These are phyloP conservation scores for Mucor piriformis DNA, from an alignment of 371 early-diverging fungal genomes.

Conservation along the genomic window DNA sequence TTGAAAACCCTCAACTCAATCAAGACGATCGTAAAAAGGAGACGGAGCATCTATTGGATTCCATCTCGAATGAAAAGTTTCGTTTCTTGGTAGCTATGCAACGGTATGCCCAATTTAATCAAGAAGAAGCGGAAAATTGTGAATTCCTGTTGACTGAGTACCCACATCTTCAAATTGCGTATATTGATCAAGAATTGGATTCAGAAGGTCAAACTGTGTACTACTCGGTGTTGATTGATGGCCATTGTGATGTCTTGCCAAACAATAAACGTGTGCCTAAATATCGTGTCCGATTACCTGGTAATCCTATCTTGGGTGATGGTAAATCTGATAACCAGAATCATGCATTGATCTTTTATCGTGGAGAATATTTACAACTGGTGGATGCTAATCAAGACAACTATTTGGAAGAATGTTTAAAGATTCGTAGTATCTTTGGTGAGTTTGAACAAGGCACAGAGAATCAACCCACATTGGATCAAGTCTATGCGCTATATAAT, in stretches of 20 bases:
- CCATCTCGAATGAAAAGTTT: conserved; percentile 79
- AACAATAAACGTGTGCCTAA: conserved; percentile 73
- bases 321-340: conserved; percentile 95
- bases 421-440: conserved; percentile 85
- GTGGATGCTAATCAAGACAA: conserved; percentile 95
- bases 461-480: conserved; percentile 40
- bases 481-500: conserved; percentile 29
- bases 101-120: conserved; percentile 75
- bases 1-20: conserved; percentile 78
- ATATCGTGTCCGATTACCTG: conserved; percentile 82
- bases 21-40: conserved; percentile 28
- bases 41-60: conserved; percentile 62
- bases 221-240: conserved; percentile 82
- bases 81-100: conserved; percentile 91
- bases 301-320: conserved; percentile 90
- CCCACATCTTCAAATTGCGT: conserved; percentile 84
- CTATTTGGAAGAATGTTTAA: conserved; percentile 88
- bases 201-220: conserved; percentile 54
- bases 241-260: conserved; percentile 65
- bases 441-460: conserved; percentile 79
- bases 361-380: conserved; percentile 88
- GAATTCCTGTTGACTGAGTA: conserved; percentile 79
- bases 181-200: conserved; percentile 70
- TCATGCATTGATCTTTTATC: conserved; percentile 82
- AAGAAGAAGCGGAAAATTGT: conserved; percentile 79